phyloP scores from a whole-genome alignment of 2,329 filamentous ascomycete genomes.

The Fusarium sterilihyphosum region DNA sequence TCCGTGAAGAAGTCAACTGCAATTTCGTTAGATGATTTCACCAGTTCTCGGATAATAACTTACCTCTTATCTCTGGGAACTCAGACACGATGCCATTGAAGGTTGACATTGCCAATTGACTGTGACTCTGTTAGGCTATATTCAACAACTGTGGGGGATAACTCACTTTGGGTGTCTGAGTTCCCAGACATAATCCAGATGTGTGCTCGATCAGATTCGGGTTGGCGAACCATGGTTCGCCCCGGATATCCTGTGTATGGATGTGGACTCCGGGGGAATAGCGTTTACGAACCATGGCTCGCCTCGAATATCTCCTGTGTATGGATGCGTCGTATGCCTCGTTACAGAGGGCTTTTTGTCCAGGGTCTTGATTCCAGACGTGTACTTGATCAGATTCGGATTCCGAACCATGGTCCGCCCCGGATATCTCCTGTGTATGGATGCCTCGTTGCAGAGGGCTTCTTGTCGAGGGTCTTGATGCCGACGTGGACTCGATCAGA shows the following conservation, averaged over 20 bases:
- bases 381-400: conserved; percentile 80
- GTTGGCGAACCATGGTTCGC: too few species aligned
- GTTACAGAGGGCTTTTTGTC: conserved; percentile 62
- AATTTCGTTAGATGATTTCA: too few species aligned
- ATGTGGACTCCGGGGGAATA: too few species aligned
- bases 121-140: not conserved
- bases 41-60: not conserved
- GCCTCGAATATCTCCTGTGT: too few species aligned
- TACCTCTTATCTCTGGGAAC: not conserved
- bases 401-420: conserved; percentile 87
- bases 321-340: too few species aligned
- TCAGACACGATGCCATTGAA: not conserved
- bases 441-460: too few species aligned
- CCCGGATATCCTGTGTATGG: too few species aligned
- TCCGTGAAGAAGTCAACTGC: too few species aligned
- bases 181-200: not conserved
- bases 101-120: not conserved
- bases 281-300: too few species aligned
- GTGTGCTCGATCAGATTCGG: too few species aligned
- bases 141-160: not conserved
- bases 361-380: conserved; percentile 70
- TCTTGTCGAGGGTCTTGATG: too few species aligned
- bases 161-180: not conserved
- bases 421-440: conserved; percentile 60
- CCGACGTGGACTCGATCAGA: too few species aligned